Conservation (phyloP, 805 yeast species). For the Pichia membranifaciens region DNA sequence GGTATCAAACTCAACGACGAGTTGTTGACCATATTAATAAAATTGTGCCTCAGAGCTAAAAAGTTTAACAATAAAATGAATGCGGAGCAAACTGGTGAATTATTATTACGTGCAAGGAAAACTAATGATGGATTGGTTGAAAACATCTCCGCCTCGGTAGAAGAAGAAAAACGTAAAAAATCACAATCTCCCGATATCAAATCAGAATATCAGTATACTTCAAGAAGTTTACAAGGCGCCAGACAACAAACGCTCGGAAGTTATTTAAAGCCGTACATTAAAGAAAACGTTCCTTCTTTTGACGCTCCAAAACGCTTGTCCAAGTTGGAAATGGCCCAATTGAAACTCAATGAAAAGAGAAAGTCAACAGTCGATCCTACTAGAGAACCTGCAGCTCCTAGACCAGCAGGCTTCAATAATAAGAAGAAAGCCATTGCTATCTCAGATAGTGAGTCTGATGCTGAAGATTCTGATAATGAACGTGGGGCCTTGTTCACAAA, state of each 20-base stretch:
- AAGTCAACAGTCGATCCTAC: slow-evolving; percentile 15
- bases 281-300: slow-evolving; percentile 5
- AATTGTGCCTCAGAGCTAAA: slow-evolving; percentile 60
- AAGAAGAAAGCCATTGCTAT: slow-evolving; percentile 15
- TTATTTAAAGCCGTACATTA: slow-evolving; percentile 8
- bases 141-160: slow-evolving; percentile 39
- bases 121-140: slow-evolving; percentile 53
- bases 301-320: slow-evolving; percentile 22
- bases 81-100: slow-evolving; percentile 57
- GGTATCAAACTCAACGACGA: slow-evolving; percentile 50
- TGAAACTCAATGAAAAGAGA: slow-evolving; percentile 22
- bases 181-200: slow-evolving; percentile 4
- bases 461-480: slow-evolving; percentile 33
- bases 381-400: slow-evolving; percentile 41
- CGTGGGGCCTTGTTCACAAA: slow-evolving; percentile 40
- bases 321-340: slow-evolving; percentile 23
- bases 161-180: slow-evolving; percentile 24
- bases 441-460: slow-evolving; percentile 27
- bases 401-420: slow-evolving; percentile 49
- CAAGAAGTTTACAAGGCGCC: slow-evolving; percentile 5
- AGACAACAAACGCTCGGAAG: slow-evolving; percentile 14
- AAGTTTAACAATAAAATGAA: slow-evolving; percentile 65
- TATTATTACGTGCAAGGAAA: slow-evolving; percentile 54
- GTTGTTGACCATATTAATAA: slow-evolving; percentile 48
- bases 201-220: slow-evolving; percentile 10